These are phyloP conservation scores for Panellus pusillus DNA, from an alignment of 768 basidiomycete species.

Conservation along the genomic window DNA sequence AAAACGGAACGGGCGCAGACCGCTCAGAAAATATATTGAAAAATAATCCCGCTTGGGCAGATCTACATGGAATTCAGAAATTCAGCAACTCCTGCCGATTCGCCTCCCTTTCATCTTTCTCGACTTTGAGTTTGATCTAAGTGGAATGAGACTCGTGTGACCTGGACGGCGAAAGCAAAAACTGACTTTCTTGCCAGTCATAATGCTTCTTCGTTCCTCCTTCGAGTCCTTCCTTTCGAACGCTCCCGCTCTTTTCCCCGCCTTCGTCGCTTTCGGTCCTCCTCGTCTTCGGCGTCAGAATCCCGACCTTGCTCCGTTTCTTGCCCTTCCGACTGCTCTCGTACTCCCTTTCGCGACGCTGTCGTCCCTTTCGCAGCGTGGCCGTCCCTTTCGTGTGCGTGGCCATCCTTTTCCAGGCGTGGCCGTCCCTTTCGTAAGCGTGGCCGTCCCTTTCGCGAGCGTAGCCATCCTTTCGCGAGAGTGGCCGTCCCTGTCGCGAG, in stretches of 20 bases:
- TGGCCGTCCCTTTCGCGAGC: too few species aligned
- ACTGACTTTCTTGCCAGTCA: conserved; percentile 62
- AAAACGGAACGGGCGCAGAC: neutral
- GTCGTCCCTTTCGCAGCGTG: too few species aligned
- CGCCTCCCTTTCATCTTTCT: conserved; percentile 58
- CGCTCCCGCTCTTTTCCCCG: conserved; percentile 38
- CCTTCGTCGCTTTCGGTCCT: conserved; percentile 31
- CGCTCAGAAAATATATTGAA: neutral
- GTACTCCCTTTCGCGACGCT: conserved; percentile 12
- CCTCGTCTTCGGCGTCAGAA: conserved; percentile 8
- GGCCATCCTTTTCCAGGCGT: too few species aligned
- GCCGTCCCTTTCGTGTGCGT: too few species aligned
- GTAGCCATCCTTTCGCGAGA: too few species aligned
- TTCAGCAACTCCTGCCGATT: conserved; percentile 53
- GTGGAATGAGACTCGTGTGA: conserved; percentile 1
- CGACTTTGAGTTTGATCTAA: conserved; percentile 65
- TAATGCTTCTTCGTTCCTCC: conserved; percentile 52
- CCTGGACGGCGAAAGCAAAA: neutral
- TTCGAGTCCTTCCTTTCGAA: conserved; percentile 34
- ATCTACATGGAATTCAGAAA: conserved; percentile 54
- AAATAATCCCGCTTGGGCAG: too few species aligned
- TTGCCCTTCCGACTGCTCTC: conserved; percentile 4
- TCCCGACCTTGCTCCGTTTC: neutral
- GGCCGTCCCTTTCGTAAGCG: too few species aligned
- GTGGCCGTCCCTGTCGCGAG: too few species aligned